Evolutionary conservation across 192 early-diverging fungal species (phyloP), one percentile per base, ranked within the genome.

Genomic region (Coemansia sp.): DNA sequence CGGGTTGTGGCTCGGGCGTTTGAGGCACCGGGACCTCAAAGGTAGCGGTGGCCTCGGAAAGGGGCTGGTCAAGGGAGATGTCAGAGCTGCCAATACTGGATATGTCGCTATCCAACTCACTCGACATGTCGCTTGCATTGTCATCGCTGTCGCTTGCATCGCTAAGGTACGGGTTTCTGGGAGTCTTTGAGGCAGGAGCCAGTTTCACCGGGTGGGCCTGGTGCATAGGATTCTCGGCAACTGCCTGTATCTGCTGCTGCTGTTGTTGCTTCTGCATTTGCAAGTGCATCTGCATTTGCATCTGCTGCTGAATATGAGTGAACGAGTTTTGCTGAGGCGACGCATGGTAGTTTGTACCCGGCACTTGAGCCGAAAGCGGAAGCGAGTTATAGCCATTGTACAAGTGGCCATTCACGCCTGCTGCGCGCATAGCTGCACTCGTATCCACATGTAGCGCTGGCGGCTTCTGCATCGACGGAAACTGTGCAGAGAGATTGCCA

Each of bases 131-230:
- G 41, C 33, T 34, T 11, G 30, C 30, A 34, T 33, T 33, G 48
- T 51, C 46, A 8, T 41, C 50, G 8, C 62, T 64, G 27, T 65
- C 38, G 48, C 52, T 60, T 10, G 54, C 46, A 39, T 74, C 71
- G 34, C 71, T 74, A 25, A 64, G 29, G 43, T 74, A 74, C n/a
- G 60, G 55, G 39, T 74, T 74, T 47, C 41, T 63, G 40, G 33
- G 19, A 25, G 25, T 58, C 18, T 58, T 48, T 5, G 60, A 47
- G 1, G 20, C 43, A 28, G 43, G 58, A 2, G 71, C 71, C 26
- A 74, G 55, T 40, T 62, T 67, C n/a, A 74, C 71, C 9, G 71
- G 71, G 13, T 67, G 64, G 2, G 64, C 30, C n/a, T 43, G 50
- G 7, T 14, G 24, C 11, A 24, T 46, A 9, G 44, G 7, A 25